Conservation (phyloP, 2,329 filamentous ascomycete species). For the Neofusicoccum kwambonambiense region DNA sequence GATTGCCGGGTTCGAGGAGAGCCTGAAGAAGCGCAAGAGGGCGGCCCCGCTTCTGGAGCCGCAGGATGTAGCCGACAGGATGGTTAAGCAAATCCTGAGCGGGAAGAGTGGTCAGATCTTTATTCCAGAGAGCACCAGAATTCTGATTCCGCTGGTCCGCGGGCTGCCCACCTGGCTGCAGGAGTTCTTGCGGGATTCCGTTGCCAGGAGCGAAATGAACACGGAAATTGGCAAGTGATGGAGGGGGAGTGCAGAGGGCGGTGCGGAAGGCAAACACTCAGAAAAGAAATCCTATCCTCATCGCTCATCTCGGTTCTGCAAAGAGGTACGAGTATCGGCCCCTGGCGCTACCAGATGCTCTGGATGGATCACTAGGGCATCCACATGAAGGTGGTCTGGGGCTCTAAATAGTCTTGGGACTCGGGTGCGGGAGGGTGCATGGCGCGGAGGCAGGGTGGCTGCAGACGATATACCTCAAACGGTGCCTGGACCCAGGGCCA, state of each 20-base stretch:
- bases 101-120: slow-evolving; percentile 27
- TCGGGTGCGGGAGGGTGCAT: not conserved
- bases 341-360: not conserved
- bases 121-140: slow-evolving; percentile 23
- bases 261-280: not conserved
- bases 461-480: not conserved
- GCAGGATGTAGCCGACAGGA: slow-evolving; percentile 25
- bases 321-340: not conserved
- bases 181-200: slow-evolving; percentile 25
- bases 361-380: not conserved
- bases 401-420: not conserved
- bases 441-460: not conserved
- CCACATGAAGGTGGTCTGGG: not conserved
- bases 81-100: slow-evolving; percentile 28
- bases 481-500: not conserved
- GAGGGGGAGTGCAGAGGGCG: not conserved
- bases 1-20: slow-evolving; percentile 23
- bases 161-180: slow-evolving; percentile 28
- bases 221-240: not conserved
- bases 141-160: slow-evolving; percentile 32
- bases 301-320: not conserved
- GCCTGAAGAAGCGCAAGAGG: not conserved
- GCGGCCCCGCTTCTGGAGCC: slow-evolving; percentile 24
- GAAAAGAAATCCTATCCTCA: not conserved
- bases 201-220: not conserved